A percentile compares a stretch with the other conserved stretches of the same genome.
Conservation (phyloP, 768 basidiomycete species). For the Trametes meyenii region DNA sequence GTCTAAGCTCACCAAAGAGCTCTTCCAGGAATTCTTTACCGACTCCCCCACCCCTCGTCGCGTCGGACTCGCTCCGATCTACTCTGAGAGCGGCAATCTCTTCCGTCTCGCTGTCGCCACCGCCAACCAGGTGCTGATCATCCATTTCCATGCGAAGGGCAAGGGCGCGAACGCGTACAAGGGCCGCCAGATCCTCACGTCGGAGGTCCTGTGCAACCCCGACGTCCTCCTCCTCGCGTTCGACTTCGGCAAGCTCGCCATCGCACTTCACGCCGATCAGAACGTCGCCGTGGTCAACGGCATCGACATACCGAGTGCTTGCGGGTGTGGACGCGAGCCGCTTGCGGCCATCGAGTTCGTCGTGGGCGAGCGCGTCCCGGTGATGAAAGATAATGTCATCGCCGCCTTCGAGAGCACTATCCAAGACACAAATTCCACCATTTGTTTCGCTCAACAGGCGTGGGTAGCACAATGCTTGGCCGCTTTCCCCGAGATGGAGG, state of each 20-base stretch:
- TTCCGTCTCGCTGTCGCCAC: conserved; percentile 51
- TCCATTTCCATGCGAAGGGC: conserved; percentile 29
- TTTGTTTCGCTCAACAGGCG: conserved; percentile 29
- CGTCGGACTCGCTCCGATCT: conserved; percentile 57
- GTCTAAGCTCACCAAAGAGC: conserved; percentile 24
- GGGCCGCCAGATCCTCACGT: conserved; percentile 38
- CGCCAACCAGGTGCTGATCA: conserved; percentile 29
- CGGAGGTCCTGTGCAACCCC: conserved; percentile 48
- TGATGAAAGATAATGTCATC: conserved; percentile 29
- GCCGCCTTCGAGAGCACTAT: conserved; percentile 22
- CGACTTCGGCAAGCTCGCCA: conserved; percentile 52
- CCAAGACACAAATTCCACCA: conserved; percentile 16
- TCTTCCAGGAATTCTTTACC: conserved; percentile 23
- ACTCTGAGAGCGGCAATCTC: conserved; percentile 45
- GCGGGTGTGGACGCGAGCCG: conserved; percentile 36
- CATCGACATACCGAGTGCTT: conserved; percentile 61
- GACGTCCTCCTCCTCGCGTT: conserved; percentile 54
- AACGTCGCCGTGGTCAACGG: conserved; percentile 48
- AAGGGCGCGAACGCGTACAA: conserved; percentile 23
- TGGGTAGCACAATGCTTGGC: conserved; percentile 43
- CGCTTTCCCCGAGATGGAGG: conserved; percentile 42
- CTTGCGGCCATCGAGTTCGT: conserved; percentile 43
- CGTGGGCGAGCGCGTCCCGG: conserved; percentile 16
- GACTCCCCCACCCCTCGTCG: conserved; percentile 24
- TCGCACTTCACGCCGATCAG: conserved; percentile 49